phyloP scores from a whole-genome alignment of 1,284 basidiomycete genomes.

The Pholiota adiposa region DNA sequence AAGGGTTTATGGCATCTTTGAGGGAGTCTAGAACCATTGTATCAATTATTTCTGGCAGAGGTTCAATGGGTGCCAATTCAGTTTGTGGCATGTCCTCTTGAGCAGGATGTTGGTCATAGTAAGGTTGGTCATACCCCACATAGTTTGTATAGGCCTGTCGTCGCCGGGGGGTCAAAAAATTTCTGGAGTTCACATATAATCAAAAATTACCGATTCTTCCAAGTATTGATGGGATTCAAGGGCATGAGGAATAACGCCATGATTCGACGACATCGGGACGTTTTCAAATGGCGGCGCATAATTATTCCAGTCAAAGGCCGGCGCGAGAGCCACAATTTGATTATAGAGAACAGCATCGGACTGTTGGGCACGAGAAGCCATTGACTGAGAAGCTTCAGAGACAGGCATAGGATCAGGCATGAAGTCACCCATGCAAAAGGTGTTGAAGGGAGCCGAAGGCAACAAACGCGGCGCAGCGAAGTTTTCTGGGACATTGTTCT shows the following conservation, averaged over 20 bases:
- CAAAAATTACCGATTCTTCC: not conserved
- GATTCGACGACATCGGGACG: not conserved
- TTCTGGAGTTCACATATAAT: not conserved
- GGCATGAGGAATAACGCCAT: not conserved
- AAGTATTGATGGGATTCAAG: not conserved
- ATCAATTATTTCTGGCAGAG: not conserved
- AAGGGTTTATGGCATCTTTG: conserved; percentile 27
- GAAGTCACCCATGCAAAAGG: not conserved
- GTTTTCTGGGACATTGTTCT: conserved; percentile 18
- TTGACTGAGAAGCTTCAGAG: not conserved
- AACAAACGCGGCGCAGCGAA: not conserved
- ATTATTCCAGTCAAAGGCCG: conserved; percentile 21
- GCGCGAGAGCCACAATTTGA: conserved; percentile 10
- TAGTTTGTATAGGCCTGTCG: not conserved
- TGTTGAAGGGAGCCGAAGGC: not conserved
- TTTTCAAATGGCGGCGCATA: not conserved
- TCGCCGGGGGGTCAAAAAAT: not conserved
- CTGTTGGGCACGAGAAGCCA: not conserved
- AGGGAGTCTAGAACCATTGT: not conserved
- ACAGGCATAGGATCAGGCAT: not conserved
- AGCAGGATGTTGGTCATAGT: not conserved
- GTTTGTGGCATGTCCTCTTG: not conserved
- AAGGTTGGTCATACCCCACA: not conserved
- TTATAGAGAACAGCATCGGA: not conserved
- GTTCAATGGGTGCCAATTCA: not conserved